Conservation (phyloP, 768 basidiomycete genomes). For the Lanmaoa rubissima region DNA sequence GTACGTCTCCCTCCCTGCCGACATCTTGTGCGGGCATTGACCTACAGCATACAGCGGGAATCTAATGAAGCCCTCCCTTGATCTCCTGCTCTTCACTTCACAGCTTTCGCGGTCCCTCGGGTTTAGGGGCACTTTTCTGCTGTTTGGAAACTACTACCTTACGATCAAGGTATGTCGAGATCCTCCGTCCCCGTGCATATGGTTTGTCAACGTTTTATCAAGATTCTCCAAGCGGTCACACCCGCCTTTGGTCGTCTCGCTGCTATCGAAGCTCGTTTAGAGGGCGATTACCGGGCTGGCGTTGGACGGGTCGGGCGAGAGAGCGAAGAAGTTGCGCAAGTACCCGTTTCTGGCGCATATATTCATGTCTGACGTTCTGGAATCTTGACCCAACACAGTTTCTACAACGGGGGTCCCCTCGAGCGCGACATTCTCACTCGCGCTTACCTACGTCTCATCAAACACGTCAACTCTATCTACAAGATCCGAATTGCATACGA, state of each 20-base stretch:
- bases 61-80: conserved; percentile 87
- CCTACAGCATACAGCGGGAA: conserved; percentile 62
- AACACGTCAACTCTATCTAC: conserved; percentile 90
- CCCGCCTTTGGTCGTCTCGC: conserved; percentile 92
- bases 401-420: conserved; percentile 85
- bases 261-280: conserved; percentile 79
- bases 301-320: conserved; percentile 85
- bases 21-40: background rate
- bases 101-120: conserved; percentile 89
- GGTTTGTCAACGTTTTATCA: background rate
- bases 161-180: conserved; percentile 51
- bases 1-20: conserved; percentile 46
- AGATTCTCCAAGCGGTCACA: conserved; percentile 79
- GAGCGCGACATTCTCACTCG: conserved; percentile 79
- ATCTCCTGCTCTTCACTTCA: conserved; percentile 87
- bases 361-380: background rate
- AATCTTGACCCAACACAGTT: conserved; percentile 42
- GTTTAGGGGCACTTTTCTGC: conserved; percentile 72
- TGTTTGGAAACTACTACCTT: conserved; percentile 83
- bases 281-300: conserved; percentile 90
- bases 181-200: background rate
- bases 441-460: conserved; percentile 78
- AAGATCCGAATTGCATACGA: conserved; percentile 91
- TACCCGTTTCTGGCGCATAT: conserved; percentile 13
- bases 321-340: conserved; percentile 89